Evolutionary conservation across 306 rosid species (phyloP).

Genomic region (Echinosophora koreensis): DNA sequence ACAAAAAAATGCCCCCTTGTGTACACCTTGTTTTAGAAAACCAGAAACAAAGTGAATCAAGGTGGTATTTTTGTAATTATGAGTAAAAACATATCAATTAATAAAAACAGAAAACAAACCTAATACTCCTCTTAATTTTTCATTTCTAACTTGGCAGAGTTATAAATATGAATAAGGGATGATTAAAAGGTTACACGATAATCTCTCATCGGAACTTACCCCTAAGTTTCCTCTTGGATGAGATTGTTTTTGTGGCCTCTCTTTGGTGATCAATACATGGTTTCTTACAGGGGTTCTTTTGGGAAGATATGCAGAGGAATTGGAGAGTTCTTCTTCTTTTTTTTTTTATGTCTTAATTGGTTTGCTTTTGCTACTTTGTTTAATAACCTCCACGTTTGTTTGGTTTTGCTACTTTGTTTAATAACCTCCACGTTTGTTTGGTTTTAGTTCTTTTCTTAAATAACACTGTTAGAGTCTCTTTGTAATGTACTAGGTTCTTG

Average conservation of each 20-base stretch:
- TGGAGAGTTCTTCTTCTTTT: too few relatives aligned
- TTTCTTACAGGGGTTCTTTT: not conserved
- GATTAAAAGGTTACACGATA: not conserved
- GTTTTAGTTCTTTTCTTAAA: too few relatives aligned
- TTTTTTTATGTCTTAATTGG: too few relatives aligned
- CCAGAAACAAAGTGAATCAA: not conserved
- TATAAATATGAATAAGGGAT: not conserved
- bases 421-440: too few relatives aligned
- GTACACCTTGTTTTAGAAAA: not conserved
- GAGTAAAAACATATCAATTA: not conserved
- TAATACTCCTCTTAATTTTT: not conserved
- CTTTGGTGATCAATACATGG: not conserved
- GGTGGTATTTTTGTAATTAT: not conserved
- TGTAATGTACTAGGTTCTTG: too few relatives aligned
- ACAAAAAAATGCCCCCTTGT: not conserved
- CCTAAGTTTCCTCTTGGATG: not conserved
- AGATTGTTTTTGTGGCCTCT: not conserved
- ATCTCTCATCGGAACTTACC: not conserved
- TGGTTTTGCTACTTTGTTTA: too few relatives aligned
- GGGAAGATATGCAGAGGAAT: too few relatives aligned
- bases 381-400: too few relatives aligned
- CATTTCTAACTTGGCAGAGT: not conserved
- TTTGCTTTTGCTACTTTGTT: too few relatives aligned
- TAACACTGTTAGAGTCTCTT: too few relatives aligned
- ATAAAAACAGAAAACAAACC: not conserved